phyloP scores from a whole-genome alignment of 1,284 basidiomycete species.

The Ceratobasidium sp. region DNA sequence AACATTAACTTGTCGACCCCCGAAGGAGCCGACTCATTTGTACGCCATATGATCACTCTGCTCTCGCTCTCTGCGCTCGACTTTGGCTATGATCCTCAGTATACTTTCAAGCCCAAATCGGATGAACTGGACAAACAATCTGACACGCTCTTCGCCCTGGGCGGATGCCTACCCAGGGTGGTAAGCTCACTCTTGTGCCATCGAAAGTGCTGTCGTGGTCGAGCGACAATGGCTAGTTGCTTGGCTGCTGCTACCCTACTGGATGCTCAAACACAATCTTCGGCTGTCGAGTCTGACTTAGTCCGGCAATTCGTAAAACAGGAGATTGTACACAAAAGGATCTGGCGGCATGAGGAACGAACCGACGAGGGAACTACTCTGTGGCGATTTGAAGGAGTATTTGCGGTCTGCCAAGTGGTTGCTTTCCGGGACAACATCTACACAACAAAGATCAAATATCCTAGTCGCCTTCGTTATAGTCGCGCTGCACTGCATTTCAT shows the following conservation, averaged over 20 bases:
- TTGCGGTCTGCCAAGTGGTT: not conserved
- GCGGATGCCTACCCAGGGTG: too few relatives aligned
- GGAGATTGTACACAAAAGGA: not conserved
- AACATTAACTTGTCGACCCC: constrained; percentile 4
- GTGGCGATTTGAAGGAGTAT: not conserved
- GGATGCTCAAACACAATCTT: not conserved
- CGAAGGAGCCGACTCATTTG: constrained; percentile 2
- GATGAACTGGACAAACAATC: too few relatives aligned
- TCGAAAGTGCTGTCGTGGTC: not conserved
- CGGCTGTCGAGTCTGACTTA: not conserved
- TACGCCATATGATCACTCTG: not conserved
- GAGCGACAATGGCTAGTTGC: too few relatives aligned
- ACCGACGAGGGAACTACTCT: not conserved
- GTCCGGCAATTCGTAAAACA: not conserved
- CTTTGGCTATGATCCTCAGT: too few relatives aligned
- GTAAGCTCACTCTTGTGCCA: not conserved
- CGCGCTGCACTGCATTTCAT: not conserved
- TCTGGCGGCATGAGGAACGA: not conserved
- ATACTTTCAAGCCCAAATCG: too few relatives aligned
- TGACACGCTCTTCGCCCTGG: too few relatives aligned
- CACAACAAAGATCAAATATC: not conserved
- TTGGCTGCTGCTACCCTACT: not conserved
- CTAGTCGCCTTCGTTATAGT: not conserved
- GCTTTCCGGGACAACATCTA: not conserved
- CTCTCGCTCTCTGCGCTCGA: too few relatives aligned